Percentiles rank a stretch among this genome's conserved stretches.
phyloP scores from a whole-genome alignment of 2,329 filamentous ascomycete genomes.

The Calonectria leucothoes region DNA sequence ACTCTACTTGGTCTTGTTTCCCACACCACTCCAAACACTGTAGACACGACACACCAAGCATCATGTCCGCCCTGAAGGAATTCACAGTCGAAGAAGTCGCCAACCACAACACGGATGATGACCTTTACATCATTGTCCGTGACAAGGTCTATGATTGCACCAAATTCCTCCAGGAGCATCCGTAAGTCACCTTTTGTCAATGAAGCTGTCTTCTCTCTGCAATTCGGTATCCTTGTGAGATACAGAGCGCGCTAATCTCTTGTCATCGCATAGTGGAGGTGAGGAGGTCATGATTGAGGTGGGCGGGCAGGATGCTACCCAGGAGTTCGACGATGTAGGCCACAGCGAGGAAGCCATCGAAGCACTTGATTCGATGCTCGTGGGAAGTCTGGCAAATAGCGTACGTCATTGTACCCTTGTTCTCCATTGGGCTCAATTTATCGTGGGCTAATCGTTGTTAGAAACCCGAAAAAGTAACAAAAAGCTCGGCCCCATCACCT shows the following conservation, averaged over 20 bases:
- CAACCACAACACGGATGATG: neutral
- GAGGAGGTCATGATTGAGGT: conserved; percentile 1
- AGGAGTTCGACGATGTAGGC: conserved; percentile 3
- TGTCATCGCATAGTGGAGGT: neutral
- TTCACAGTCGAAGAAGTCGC: neutral
- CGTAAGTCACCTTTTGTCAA: neutral
- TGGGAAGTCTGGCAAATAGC: neutral
- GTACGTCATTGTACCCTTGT: no score
- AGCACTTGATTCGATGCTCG: neutral
- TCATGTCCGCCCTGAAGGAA: neutral
- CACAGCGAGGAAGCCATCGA: conserved; percentile 8
- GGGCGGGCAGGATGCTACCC: neutral
- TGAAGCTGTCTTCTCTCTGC: neutral
- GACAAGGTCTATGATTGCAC: conserved; percentile 19
- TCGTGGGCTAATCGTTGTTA: no score
- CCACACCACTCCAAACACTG: neutral
- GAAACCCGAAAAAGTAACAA: neutral
- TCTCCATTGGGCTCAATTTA: no score
- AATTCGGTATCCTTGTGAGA: neutral
- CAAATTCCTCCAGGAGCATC: conserved; percentile 3
- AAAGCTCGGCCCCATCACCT: neutral
- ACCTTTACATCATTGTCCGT: neutral
- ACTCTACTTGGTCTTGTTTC: neutral
- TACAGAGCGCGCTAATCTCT: neutral
- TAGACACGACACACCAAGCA: neutral